These are phyloP conservation scores for Naumovozyma castellii DNA, from an alignment of 805 yeast genomes.

Conservation along the genomic window DNA sequence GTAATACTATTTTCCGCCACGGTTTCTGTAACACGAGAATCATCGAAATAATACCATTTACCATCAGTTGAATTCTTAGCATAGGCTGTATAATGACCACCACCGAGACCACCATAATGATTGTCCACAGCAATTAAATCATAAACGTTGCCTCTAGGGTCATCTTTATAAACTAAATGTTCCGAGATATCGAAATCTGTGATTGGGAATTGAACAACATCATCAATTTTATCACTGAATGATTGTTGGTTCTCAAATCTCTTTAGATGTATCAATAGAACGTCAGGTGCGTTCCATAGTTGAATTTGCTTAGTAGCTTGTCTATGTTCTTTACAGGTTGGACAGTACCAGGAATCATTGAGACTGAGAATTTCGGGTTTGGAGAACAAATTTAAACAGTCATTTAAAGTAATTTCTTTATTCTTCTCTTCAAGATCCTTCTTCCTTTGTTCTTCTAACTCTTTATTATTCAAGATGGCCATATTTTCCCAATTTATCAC, in stretches of 20 bases:
- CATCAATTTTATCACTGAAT: slow-evolving; percentile 83
- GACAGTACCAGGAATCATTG: slow-evolving; percentile 91
- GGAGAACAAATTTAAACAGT: slow-evolving; percentile 67
- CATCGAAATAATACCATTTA: slow-evolving; percentile 87
- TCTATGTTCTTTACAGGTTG: slow-evolving; percentile 76
- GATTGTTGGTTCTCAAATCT: slow-evolving; percentile 78
- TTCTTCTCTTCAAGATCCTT: slow-evolving; percentile 17
- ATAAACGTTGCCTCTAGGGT: slow-evolving; percentile 38
- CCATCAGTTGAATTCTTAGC: slow-evolving; percentile 68
- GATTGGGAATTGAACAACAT: slow-evolving; percentile 78
- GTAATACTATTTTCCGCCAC: slow-evolving; percentile 53
- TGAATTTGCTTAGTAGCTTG: slow-evolving; percentile 87
- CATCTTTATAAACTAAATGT: slow-evolving; percentile 37
- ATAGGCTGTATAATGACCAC: slow-evolving; percentile 93
- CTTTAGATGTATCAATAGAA: slow-evolving; percentile 80
- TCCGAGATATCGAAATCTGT: slow-evolving; percentile 64
- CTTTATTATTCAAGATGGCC: slow-evolving; percentile 41
- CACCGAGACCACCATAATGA: slow-evolving; percentile 93
- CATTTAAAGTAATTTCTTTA: slow-evolving; percentile 49
- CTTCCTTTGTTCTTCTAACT: slow-evolving; percentile 35
- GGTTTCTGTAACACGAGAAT: slow-evolving; percentile 58
- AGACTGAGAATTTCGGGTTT: slow-evolving; percentile 78
- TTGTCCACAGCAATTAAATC: slow-evolving; percentile 91
- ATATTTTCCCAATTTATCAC: slow-evolving; percentile 49
- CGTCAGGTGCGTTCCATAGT: slow-evolving; percentile 89